A percentile compares a stretch with the other conserved stretches of the same genome.
phyloP scores from a whole-genome alignment of 1,139 yeast species.

The Lipomyces yarrowii region DNA sequence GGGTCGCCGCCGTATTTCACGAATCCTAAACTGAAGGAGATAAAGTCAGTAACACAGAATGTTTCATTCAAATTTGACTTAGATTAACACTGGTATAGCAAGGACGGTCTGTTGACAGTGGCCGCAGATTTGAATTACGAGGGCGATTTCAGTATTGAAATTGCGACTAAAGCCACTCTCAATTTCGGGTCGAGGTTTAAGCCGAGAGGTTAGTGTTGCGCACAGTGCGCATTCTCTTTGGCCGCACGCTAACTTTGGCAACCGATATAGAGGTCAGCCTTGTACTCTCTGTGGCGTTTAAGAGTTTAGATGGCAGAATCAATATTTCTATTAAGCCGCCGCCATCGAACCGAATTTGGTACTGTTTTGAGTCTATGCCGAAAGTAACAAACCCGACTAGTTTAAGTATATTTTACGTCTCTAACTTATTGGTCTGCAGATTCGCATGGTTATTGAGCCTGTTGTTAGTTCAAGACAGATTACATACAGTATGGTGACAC shows the following conservation, averaged over 20 bases:
- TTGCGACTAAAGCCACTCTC: conserved; percentile 76
- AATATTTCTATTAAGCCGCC: conserved; percentile 77
- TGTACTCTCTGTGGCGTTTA: conserved; percentile 68
- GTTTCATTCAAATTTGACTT: neutral
- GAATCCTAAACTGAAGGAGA: conserved; percentile 65
- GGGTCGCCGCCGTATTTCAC: conserved; percentile 78
- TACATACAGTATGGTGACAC: conserved; percentile 75
- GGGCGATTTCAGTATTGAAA: conserved; percentile 73
- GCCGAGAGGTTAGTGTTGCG: conserved; percentile 46
- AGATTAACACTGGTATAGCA: conserved; percentile 38
- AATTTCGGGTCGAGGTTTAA: conserved; percentile 76
- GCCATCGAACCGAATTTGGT: conserved; percentile 90
- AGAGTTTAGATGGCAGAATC: conserved; percentile 72
- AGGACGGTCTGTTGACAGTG: conserved; percentile 77
- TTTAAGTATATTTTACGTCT: neutral
- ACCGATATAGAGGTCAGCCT: conserved; percentile 61
- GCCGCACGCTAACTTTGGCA: neutral
- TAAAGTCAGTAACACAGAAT: conserved; percentile 47
- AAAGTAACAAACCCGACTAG: conserved; percentile 47
- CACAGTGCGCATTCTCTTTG: neutral
- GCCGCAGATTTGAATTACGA: conserved; percentile 65
- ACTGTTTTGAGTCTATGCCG: conserved; percentile 81
- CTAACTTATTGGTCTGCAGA: conserved; percentile 8
- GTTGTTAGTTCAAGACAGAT: conserved; percentile 81
- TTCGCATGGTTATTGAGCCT: conserved; percentile 71